These are phyloP conservation scores for Pouteria glomerata DNA, from an alignment of 148 eudicot genomes.

Conservation along the genomic window DNA sequence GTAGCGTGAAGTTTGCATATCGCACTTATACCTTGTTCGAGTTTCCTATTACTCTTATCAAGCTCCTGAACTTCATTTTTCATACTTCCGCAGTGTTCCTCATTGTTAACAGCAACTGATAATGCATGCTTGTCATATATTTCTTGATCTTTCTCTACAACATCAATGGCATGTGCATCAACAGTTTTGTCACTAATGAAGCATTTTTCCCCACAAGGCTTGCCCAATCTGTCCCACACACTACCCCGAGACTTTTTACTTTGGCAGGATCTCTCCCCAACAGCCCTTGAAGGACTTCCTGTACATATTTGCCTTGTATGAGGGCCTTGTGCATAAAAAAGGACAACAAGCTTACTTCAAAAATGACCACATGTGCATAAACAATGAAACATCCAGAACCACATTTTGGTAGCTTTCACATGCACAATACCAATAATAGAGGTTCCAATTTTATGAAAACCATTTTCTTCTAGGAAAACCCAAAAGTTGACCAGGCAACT, in stretches of 20 bases:
- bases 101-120: background rate
- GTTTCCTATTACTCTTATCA: conserved; percentile 17
- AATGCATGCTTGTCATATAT: background rate
- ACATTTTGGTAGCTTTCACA: background rate
- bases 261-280: background rate
- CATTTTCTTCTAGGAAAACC: conserved; percentile 6
- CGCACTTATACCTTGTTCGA: background rate
- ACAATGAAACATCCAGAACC: background rate
- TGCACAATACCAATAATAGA: conserved; percentile 10
- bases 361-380: background rate
- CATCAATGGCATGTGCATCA: conserved; percentile 7
- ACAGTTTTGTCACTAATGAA: background rate
- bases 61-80: background rate
- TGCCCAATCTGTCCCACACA: conserved; percentile 32
- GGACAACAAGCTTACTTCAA: too few relatives aligned
- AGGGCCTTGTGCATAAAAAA: conserved; percentile 13
- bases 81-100: background rate
- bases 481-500: background rate
- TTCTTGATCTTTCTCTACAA: conserved; percentile 6
- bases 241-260: conserved; percentile 18
- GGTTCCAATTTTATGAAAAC: conserved; percentile 1
- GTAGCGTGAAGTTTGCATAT: conserved; percentile 1
- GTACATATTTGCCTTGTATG: background rate
- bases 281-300: conserved; percentile 4
- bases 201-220: conserved; percentile 16